Conservation (phyloP, 352 stramenopile genomes). For the Phytophthora kernoviae region DNA sequence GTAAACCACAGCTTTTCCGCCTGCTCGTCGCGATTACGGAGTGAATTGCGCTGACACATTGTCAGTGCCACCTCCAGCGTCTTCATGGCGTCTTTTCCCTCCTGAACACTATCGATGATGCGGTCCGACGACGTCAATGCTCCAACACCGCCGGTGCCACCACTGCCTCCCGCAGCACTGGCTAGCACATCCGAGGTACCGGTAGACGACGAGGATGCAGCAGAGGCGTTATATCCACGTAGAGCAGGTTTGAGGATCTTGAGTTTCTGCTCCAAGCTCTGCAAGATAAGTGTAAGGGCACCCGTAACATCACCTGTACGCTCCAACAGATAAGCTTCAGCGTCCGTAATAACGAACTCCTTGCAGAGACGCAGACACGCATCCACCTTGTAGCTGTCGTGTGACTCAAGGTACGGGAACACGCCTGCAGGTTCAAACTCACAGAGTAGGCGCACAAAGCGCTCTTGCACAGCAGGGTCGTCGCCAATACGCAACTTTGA, state of each 20-base stretch:
- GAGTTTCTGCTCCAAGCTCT: constrained; percentile 92
- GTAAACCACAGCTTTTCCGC: constrained; percentile 96
- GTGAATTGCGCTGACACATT: constrained; percentile 94
- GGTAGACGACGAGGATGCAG: constrained; percentile 37
- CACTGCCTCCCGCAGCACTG: constrained; percentile 18
- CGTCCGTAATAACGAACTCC: constrained; percentile 85
- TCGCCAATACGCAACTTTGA: constrained; percentile 84
- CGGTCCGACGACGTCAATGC: constrained; percentile 51
- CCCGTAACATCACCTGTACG: constrained; percentile 93
- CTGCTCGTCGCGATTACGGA: constrained; percentile 86
- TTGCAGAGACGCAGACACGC: constrained; percentile 85
- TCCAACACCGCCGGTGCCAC: constrained; percentile 7
- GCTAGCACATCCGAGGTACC: constrained; percentile 40
- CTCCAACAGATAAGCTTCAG: constrained; percentile 93
- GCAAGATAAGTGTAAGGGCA: constrained; percentile 91
- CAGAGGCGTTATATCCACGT: constrained; percentile 68
- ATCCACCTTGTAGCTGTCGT: constrained; percentile 90
- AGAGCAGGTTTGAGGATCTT: constrained; percentile 90
- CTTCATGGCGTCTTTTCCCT: constrained; percentile 86
- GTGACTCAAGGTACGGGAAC: constrained; percentile 81
- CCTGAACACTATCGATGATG: constrained; percentile 81
- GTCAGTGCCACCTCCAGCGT: constrained; percentile 92
- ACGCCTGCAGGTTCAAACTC: constrained; percentile 80
- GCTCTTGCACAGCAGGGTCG: constrained; percentile 81
- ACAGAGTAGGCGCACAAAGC: constrained; percentile 80